Base-by-base conservation (phyloP, 2,329 filamentous ascomycete genomes). In the Simplicillium aogashimaense region DNA sequence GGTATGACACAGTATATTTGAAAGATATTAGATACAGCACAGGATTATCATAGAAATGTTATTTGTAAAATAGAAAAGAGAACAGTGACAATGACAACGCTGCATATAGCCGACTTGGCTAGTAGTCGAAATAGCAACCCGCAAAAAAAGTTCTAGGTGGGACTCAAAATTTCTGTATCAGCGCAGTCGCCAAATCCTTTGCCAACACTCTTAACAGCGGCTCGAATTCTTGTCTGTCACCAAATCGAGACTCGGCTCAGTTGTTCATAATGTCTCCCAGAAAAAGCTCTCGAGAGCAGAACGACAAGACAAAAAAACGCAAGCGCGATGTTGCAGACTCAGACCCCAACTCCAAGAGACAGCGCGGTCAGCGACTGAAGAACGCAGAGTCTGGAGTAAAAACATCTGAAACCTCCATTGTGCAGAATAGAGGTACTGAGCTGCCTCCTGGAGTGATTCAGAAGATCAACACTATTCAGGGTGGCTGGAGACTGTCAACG, bases 401-500 rank as follows among this genome's bases (percentile, higher is more conserved):
- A 28, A 35, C 44, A 33, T 37, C 49, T 10, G 42, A 45, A 13
- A 41, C 43, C 38, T 37, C 47, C n/a, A 44, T 51, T 29, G 47
- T 51, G 14, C 46, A 53, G 36, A 50, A 54, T 34, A 36, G 55
- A 38, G 41, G 52, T 41, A 49, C 46, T 25, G 50, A 55, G 29
- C 54, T 56, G 37, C 49, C 55, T 25, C 49, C 20, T 9, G 20
- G 20, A 6, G 20, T 9, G 20, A 9, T 25, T 9, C 20, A 25
- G 20, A 25, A 25, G 20, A 9, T 25, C 20, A 25, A 25, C 20
- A 25, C 20, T 35, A 48, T 51, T 30, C 57, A 58, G 37, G 50
- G 58, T 16, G 60, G 63, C 43, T 83, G 80, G 80, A 71, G 65
- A 49, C 57, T 83, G 17, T 81, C 78, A 4, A 72, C 74, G 48